Percentiles rank a stretch among this genome's conserved stretches.
Evolutionary conservation across 2,329 filamentous ascomycete species (phyloP).

Genomic region (Shiraia sp.): DNA sequence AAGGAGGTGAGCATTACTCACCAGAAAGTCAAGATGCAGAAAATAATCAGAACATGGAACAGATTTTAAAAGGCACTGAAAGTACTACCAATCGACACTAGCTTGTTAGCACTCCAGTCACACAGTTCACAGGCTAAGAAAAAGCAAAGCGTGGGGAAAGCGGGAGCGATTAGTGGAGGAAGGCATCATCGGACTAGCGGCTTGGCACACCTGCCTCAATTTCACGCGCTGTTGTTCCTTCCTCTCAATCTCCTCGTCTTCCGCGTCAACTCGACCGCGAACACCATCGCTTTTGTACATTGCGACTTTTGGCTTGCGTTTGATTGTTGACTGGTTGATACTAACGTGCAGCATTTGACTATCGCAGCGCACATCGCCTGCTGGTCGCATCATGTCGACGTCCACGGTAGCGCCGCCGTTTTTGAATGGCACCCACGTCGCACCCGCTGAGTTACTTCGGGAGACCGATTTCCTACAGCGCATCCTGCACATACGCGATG

Average conservation of each 20-base stretch:
- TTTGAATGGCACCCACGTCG: constrained; percentile 40
- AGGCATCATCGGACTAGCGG: constrained; percentile 23
- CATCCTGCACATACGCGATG: constrained; percentile 79
- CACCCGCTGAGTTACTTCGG: constrained; percentile 44
- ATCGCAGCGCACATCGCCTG: constrained; percentile 23
- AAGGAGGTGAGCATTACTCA: too few relatives aligned
- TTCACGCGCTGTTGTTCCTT: constrained; percentile 11
- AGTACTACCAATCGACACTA: too few relatives aligned
- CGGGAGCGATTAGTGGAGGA: background rate
- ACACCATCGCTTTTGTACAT: constrained; percentile 32
- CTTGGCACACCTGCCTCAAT: constrained; percentile 11
- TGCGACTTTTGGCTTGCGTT: constrained; percentile 18
- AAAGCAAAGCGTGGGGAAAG: too few relatives aligned
- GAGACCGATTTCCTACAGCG: constrained; percentile 67
- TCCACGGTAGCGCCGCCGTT: constrained; percentile 30
- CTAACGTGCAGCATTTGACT: constrained; percentile 19
- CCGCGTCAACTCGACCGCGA: constrained; percentile 27
- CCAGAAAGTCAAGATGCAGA: too few relatives aligned
- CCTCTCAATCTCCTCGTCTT: constrained; percentile 27
- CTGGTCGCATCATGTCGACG: constrained; percentile 37
- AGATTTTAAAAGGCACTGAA: too few relatives aligned
- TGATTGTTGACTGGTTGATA: constrained; percentile 19
- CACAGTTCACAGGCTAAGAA: too few relatives aligned
- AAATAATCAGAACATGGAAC: too few relatives aligned
- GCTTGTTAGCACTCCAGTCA: too few relatives aligned